Conservation (phyloP, 2,329 filamentous ascomycete genomes). For the Fusarium longipes region DNA sequence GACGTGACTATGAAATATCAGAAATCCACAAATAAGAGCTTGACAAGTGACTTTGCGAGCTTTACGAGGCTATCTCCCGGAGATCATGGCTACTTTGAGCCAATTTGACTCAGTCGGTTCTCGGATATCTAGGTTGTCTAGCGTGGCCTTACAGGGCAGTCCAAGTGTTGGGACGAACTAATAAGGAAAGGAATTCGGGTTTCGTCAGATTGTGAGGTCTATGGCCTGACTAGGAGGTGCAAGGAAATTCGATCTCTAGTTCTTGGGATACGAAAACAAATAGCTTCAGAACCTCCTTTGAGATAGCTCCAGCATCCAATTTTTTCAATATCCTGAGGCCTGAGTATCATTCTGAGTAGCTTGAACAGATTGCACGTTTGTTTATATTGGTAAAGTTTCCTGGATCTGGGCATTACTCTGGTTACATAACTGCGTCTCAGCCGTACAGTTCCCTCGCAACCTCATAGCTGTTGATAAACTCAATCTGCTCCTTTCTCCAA, state of each 20-base stretch:
- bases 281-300: no score
- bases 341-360: no score
- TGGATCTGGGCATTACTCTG: no score
- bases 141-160: neutral
- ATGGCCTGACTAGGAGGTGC: no score
- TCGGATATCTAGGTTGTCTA: neutral
- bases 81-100: constrained; percentile 1
- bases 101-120: neutral
- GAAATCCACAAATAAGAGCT: constrained; percentile 4
- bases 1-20: constrained; percentile 1
- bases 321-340: no score
- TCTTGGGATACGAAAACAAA: no score
- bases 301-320: no score
- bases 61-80: constrained; percentile 1
- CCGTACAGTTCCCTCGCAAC: constrained; percentile 43
- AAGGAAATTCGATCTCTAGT: no score
- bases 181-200: neutral
- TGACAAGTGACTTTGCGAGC: constrained; percentile 3
- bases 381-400: no score
- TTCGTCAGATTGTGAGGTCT: neutral
- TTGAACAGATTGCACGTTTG: no score
- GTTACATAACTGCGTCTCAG: no score
- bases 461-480: constrained; percentile 41
- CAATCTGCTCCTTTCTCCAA: constrained; percentile 60
- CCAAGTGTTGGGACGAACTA: neutral